These are phyloP conservation scores for Tilletia caries DNA, from an alignment of 1,284 basidiomycete species.

Conservation along the genomic window DNA sequence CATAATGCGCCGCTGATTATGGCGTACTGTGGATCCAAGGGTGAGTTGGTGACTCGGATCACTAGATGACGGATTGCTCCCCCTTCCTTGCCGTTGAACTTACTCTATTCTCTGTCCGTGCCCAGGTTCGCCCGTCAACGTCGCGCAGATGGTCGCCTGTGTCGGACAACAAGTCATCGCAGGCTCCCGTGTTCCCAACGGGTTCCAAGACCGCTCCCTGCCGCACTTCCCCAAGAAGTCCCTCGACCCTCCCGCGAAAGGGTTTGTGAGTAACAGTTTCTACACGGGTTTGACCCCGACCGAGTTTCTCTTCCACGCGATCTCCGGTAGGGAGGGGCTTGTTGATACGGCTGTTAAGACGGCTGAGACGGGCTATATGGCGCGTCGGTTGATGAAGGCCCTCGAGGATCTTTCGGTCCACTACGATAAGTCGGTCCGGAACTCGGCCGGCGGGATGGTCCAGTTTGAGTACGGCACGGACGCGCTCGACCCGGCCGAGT, in stretches of 20 bases:
- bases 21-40: slow-evolving; percentile 97
- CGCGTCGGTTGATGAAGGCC: slow-evolving; percentile 96
- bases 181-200: slow-evolving; percentile 95
- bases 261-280: slow-evolving; percentile 94
- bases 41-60: neutral
- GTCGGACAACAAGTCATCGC: slow-evolving; percentile 99
- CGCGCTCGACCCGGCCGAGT: slow-evolving; percentile 90
- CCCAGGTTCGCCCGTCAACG: slow-evolving; percentile 92
- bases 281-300: slow-evolving; percentile 90
- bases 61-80: too few relatives aligned
- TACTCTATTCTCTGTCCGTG: too few relatives aligned
- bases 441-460: slow-evolving; percentile 91
- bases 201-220: slow-evolving; percentile 96
- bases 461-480: slow-evolving; percentile 98
- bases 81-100: too few relatives aligned
- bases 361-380: slow-evolving; percentile 99
- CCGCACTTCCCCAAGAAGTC: slow-evolving; percentile 99
- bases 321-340: slow-evolving; percentile 95
- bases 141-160: slow-evolving; percentile 99
- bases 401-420: slow-evolving; percentile 94
- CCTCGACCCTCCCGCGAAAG: slow-evolving; percentile 93
- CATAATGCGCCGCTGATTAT: slow-evolving; percentile 98
- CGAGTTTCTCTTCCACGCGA: slow-evolving; percentile 98
- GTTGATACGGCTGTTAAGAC: slow-evolving; percentile 99
- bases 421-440: slow-evolving; percentile 95